These are phyloP conservation scores for Atkinsonella hypoxylon DNA, from an alignment of 2,329 filamentous ascomycete species.

Conservation along the genomic window DNA sequence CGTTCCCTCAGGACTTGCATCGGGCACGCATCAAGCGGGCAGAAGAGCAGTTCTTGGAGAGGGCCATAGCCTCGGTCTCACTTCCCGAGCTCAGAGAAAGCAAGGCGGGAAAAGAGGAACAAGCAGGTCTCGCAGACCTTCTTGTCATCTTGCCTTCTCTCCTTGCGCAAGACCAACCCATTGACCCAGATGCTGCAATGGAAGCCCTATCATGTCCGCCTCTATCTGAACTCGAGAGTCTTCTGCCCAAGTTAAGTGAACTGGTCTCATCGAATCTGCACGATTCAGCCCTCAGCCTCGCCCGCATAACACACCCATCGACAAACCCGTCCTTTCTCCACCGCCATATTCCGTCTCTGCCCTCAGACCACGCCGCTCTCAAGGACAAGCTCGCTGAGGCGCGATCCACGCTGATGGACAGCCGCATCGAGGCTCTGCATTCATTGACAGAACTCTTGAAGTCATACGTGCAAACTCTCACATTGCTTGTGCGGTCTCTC, in stretches of 20 bases:
- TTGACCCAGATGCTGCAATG: conserved; percentile 23
- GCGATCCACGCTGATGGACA: conserved; percentile 21
- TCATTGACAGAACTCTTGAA: conserved; percentile 27
- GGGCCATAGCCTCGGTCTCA: conserved; percentile 36
- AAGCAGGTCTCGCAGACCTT: conserved; percentile 38
- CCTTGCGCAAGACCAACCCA: conserved; percentile 23
- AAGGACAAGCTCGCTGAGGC: conserved; percentile 18
- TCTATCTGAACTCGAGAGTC: conserved; percentile 32
- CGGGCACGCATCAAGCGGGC: conserved; percentile 34
- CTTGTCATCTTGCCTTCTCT: conserved; percentile 42
- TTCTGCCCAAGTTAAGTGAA: conserved; percentile 35
- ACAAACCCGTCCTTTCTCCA: conserved; percentile 47
- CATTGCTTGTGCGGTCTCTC: conserved; percentile 34
- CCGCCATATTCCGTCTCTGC: conserved; percentile 39
- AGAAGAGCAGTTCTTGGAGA: conserved; percentile 37
- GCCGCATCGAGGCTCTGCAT: conserved; percentile 28
- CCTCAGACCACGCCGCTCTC: conserved; percentile 26
- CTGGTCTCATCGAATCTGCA: conserved; percentile 40
- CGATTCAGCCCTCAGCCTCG: conserved; percentile 33
- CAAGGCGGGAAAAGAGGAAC: conserved; percentile 9
- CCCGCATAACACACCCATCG: conserved; percentile 34
- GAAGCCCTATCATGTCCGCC: conserved; percentile 39
- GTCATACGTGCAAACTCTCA: conserved; percentile 26
- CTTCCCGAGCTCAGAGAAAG: conserved; percentile 13
- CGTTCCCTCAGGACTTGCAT: conserved; percentile 32